Evolutionary conservation across 495 filamentous ascomycete genomes (phyloP).

Genomic region (Glutinoglossum americanum): DNA sequence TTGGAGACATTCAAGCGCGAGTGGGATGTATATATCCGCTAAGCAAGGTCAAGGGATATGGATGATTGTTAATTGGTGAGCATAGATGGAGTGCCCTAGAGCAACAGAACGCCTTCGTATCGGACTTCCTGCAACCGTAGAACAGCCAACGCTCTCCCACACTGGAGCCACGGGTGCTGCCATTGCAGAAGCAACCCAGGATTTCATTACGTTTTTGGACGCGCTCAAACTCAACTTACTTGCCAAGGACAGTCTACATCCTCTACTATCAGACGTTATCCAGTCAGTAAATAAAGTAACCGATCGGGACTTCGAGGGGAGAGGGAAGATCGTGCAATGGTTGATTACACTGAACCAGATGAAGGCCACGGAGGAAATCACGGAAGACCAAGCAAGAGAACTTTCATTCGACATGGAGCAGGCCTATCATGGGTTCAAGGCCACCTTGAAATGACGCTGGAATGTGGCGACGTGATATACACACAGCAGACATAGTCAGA

Average conservation of each 20-base stretch:
- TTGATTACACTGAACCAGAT: conserved; percentile 92
- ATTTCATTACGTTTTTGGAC: conserved; percentile 96
- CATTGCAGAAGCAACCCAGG: conserved; percentile 74
- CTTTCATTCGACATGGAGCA: conserved; percentile 73
- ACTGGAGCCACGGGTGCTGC: conserved; percentile 42
- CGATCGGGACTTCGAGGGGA: conserved; percentile 74
- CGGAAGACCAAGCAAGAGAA: conserved; percentile 69
- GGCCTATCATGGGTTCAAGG: conserved; percentile 82
- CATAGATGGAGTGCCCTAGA: conserved; percentile 77
- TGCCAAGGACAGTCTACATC: conserved; percentile 89
- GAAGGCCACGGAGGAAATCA: conserved; percentile 80
- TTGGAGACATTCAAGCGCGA: conserved; percentile 83
- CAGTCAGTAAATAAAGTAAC: conserved; percentile 93
- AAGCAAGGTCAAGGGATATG: neutral
- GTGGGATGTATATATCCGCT: conserved; percentile 50
- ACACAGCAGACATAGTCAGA: too few species aligned
- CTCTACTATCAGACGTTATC: conserved; percentile 80
- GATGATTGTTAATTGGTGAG: neutral
- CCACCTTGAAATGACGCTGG: conserved; percentile 15
- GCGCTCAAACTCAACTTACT: conserved; percentile 72
- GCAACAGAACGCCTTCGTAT: conserved; percentile 84
- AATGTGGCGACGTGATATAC: neutral
- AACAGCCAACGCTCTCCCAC: conserved; percentile 14
- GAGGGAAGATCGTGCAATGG: conserved; percentile 96
- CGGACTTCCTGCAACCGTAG: conserved; percentile 52